phyloP scores from a whole-genome alignment of 352 stramenopile species.

The Globisporangium rhizosaccharum region DNA sequence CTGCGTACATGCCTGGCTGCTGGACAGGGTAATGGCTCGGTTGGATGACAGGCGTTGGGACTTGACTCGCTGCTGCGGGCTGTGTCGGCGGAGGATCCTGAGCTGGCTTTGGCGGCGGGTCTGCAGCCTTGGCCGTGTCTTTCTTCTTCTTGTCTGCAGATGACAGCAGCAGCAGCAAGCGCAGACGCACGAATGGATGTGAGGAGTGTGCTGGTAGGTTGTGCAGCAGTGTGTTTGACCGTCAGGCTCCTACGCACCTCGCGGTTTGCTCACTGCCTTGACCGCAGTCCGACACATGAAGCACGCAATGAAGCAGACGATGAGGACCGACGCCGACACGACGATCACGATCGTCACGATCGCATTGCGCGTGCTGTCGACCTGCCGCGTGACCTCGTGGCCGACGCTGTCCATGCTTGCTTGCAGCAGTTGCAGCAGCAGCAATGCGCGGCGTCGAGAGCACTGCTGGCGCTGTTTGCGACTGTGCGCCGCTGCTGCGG shows the following conservation, averaged over 20 bases:
- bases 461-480: no score
- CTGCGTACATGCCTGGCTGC: background rate
- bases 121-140: background rate
- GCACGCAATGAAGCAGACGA: background rate
- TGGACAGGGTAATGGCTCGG: background rate
- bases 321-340: background rate
- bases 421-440: no score
- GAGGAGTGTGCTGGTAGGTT: background rate
- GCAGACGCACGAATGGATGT: background rate
- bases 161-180: background rate
- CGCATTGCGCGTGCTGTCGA: conserved; percentile 1
- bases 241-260: background rate
- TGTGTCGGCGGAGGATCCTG: background rate
- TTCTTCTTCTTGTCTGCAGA: background rate
- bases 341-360: conserved; percentile 2
- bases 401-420: background rate
- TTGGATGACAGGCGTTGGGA: background rate
- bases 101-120: background rate
- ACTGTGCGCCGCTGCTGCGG: no score
- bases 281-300: background rate
- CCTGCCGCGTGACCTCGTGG: background rate
- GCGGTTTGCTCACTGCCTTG: background rate
- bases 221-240: background rate
- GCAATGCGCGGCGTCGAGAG: background rate
- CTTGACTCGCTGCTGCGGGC: background rate